Evolutionary conservation across 2,329 filamentous ascomycete genomes (phyloP).

Genomic region (Fusarium chlamydosporum): DNA sequence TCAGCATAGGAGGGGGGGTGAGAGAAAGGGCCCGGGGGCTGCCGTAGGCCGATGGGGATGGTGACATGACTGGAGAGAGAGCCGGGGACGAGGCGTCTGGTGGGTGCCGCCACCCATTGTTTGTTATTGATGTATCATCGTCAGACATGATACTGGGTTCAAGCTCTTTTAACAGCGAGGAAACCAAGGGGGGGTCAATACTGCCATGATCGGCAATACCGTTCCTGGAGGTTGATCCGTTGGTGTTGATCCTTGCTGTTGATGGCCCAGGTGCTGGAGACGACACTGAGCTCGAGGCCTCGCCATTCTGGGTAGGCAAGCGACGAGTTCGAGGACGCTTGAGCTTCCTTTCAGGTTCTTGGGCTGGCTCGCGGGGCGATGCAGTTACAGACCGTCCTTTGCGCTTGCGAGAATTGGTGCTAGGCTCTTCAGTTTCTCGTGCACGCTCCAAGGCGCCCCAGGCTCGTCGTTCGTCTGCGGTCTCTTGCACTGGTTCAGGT

Average conservation of each 20-base stretch:
- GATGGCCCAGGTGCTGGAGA: conserved; percentile 54
- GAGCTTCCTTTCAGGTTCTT: conserved; percentile 83
- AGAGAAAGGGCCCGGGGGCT: conserved; percentile 76
- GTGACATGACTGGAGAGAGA: conserved; percentile 75
- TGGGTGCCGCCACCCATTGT: conserved; percentile 51
- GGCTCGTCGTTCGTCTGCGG: conserved; percentile 82
- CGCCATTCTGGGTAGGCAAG: conserved; percentile 64
- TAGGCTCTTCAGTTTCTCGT: conserved; percentile 73
- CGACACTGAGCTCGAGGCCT: conserved; percentile 61
- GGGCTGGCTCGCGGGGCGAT: conserved; percentile 76
- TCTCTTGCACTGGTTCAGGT: conserved; percentile 73
- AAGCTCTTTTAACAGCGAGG: conserved; percentile 89
- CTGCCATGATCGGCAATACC: conserved; percentile 47
- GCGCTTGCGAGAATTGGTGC: conserved; percentile 75
- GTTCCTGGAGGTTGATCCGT: conserved; percentile 46
- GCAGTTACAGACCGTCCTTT: conserved; percentile 78
- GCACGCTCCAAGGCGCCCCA: conserved; percentile 94
- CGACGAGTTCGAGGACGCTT: conserved; percentile 88
- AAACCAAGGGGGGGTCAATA: conserved; percentile 82
- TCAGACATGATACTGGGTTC: conserved; percentile 74
- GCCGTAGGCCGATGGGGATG: conserved; percentile 73
- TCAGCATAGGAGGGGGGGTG: conserved; percentile 77
- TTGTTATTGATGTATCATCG: conserved; percentile 61
- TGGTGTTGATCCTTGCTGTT: conserved; percentile 38
- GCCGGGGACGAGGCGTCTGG: conserved; percentile 70